Evolutionary conservation across 169 alveolate species (phyloP).

Genomic region (Plasmodium knowlesi): DNA sequence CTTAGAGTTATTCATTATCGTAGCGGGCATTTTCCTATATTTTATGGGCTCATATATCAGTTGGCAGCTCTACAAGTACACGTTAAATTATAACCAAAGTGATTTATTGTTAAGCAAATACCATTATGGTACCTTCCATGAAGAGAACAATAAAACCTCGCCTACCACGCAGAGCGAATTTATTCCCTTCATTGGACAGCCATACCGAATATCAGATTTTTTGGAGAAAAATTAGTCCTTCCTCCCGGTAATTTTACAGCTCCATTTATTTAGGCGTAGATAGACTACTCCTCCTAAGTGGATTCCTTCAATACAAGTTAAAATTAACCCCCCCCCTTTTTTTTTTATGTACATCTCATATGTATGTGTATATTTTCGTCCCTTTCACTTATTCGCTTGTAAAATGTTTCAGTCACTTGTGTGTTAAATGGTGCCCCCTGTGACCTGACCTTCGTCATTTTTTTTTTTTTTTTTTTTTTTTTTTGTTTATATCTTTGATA

Average conservation of each 20-base stretch:
- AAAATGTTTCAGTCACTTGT: not conserved
- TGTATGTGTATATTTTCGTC: not conserved
- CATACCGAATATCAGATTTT: constrained; percentile 67
- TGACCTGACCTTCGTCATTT: not conserved
- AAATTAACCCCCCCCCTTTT: not conserved
- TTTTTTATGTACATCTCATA: not conserved
- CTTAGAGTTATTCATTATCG: constrained; percentile 41
- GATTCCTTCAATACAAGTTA: not conserved
- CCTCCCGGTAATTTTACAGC: not conserved
- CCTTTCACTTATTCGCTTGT: not conserved
- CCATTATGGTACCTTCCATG: constrained; percentile 71
- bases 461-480: not conserved
- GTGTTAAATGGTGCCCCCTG: not conserved
- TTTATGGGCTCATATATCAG: constrained; percentile 66
- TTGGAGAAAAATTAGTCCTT: constrained; percentile 20
- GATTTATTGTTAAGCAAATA: constrained; percentile 45
- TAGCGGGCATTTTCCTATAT: constrained; percentile 49
- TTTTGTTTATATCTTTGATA: not conserved
- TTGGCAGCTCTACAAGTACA: constrained; percentile 69
- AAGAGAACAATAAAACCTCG: constrained; percentile 44
- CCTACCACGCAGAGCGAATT: constrained; percentile 64
- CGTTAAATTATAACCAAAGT: constrained; percentile 57
- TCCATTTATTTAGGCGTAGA: not conserved
- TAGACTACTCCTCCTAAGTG: not conserved
- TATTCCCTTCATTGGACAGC: constrained; percentile 72